Evolutionary conservation across 805 yeast genomes (phyloP).

Genomic region (Limtongozyma cylindracea): DNA sequence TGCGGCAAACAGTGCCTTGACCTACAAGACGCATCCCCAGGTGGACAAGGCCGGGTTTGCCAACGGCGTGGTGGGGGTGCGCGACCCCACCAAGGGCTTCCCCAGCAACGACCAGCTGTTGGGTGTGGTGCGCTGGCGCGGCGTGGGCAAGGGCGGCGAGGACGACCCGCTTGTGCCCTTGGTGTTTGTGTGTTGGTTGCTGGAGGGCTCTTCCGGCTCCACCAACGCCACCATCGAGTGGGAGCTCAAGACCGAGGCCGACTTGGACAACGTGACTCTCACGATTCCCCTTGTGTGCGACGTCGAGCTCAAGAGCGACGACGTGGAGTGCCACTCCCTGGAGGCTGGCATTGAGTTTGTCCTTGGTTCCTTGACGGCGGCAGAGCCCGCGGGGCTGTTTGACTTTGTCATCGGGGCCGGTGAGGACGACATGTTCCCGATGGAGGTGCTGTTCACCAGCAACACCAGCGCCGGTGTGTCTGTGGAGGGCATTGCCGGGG

Average conservation of each 20-base stretch:
- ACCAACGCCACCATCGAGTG: slow-evolving; percentile 73
- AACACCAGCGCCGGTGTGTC: slow-evolving; percentile 20
- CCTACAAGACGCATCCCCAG: slow-evolving; percentile 89
- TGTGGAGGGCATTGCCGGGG: slow-evolving; percentile 26
- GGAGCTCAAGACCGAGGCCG: slow-evolving; percentile 28
- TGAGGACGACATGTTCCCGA: slow-evolving; percentile 79
- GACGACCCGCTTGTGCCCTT: slow-evolving; percentile 21
- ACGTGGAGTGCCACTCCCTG: slow-evolving; percentile 23
- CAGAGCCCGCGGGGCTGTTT: slow-evolving; percentile 41
- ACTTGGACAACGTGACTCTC: slow-evolving; percentile 25
- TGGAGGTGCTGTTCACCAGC: slow-evolving; percentile 38
- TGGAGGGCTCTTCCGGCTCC: no score
- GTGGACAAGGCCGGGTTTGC: slow-evolving; percentile 61
- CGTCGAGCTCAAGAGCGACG: slow-evolving; percentile 19
- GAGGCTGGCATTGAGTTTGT: slow-evolving; percentile 53
- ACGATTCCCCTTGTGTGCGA: slow-evolving; percentile 41
- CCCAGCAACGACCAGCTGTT: slow-evolving; percentile 79
- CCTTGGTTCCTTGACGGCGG: slow-evolving; percentile 25
- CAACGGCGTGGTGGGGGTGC: slow-evolving; percentile 36
- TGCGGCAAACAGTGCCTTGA: no score
- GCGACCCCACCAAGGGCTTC: slow-evolving; percentile 58
- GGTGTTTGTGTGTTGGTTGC: slow-evolving; percentile 66
- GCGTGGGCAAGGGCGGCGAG: slow-evolving; percentile 35
- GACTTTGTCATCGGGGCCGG: slow-evolving; percentile 52
- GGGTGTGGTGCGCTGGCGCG: slow-evolving; percentile 87